Percentiles rank a stretch among this genome's conserved stretches.
Evolutionary conservation across 1,284 basidiomycete species (phyloP).

Genomic region (Takashimella koratensis): DNA sequence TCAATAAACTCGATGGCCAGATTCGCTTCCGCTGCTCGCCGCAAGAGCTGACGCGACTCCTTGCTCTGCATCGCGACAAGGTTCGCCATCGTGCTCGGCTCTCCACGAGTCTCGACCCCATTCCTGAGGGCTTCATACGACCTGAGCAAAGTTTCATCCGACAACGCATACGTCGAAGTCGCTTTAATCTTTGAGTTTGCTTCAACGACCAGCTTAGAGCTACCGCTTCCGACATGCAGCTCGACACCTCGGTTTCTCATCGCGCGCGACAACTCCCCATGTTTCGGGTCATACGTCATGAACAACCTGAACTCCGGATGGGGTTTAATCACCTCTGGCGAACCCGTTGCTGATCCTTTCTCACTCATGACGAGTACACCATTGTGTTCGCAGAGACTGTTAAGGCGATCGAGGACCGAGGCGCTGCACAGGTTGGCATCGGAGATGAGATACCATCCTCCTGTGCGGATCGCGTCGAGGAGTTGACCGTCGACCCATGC

Average conservation of each 20-base stretch:
- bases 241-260: slow-evolving; percentile 99
- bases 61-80: slow-evolving; percentile 10
- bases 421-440: slow-evolving; percentile 93
- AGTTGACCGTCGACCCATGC: slow-evolving; percentile 98
- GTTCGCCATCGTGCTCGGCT: slow-evolving; percentile 2
- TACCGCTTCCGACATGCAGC: slow-evolving; percentile 57
- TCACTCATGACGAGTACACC: slow-evolving; percentile 83
- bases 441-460: slow-evolving; percentile 88
- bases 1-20: slow-evolving; percentile 8
- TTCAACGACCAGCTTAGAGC: no score
- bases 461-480: slow-evolving; percentile 76
- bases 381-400: slow-evolving; percentile 87
- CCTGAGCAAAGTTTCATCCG: background rate
- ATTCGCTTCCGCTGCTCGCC: background rate
- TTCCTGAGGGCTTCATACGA: background rate
- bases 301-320: slow-evolving; percentile 89
- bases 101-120: background rate
- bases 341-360: slow-evolving; percentile 75
- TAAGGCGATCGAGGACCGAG: slow-evolving; percentile 93
- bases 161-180: background rate
- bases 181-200: no score
- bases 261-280: slow-evolving; percentile 92
- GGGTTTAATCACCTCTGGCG: slow-evolving; percentile 70
- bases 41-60: background rate
- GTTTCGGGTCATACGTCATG: slow-evolving; percentile 87